These are phyloP conservation scores for Avicennia marina DNA, from an alignment of 257 asterid species.

Conservation along the genomic window DNA sequence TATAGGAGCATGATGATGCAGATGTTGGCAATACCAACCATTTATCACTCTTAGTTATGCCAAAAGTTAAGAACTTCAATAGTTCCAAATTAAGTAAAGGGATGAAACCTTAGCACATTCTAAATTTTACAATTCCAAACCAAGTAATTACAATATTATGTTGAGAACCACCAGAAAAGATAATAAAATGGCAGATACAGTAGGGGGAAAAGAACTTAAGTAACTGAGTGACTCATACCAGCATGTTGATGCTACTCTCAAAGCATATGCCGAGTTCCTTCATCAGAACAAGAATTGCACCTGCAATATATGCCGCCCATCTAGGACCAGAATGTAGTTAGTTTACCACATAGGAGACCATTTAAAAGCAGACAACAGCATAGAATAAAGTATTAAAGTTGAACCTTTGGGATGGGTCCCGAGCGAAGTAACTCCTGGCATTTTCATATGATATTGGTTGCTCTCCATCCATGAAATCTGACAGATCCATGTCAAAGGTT, in stretches of 20 bases:
- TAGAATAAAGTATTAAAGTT: constrained; percentile 3
- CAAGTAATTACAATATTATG: no score
- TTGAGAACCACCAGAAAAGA: no score
- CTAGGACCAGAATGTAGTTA: constrained; percentile 39
- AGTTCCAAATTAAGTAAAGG: no score
- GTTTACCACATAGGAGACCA: constrained; percentile 14
- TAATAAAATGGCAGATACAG: no score
- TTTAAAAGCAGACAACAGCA: constrained; percentile 2
- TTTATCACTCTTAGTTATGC: no score
- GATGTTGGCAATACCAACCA: no score
- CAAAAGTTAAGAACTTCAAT: no score
- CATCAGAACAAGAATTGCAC: constrained; percentile 93
- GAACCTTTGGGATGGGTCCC: constrained; percentile 93
- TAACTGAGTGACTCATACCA: constrained; percentile 34
- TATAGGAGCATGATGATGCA: no score
- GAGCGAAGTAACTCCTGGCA: constrained; percentile 80
- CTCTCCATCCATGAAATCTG: constrained; percentile 86
- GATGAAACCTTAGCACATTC: no score
- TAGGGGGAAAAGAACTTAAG: no score
- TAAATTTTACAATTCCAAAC: no score
- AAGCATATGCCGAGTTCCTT: constrained; percentile 76
- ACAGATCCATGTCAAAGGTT: constrained; percentile 97
- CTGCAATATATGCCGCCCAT: constrained; percentile 99
- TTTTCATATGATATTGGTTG: constrained; percentile 70
- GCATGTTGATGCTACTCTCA: constrained; percentile 75